These are phyloP conservation scores for Elongisporangium senticosum DNA, from an alignment of 352 stramenopile genomes.

Conservation along the genomic window DNA sequence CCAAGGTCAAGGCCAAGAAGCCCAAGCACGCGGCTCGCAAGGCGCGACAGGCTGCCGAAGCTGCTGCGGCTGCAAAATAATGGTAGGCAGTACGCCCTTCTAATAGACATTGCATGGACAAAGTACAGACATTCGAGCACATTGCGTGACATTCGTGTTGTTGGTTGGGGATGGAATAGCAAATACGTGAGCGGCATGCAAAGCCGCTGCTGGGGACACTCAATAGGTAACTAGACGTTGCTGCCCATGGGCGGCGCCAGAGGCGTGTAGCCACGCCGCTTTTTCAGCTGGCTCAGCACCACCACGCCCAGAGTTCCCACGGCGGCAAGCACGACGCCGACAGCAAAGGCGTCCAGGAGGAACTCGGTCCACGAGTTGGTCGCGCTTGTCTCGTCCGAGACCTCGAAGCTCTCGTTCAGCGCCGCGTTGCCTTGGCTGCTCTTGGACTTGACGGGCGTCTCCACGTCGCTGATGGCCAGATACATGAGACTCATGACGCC, in stretches of 20 bases:
- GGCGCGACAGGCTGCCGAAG: slow-evolving; percentile 43
- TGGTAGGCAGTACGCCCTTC: slow-evolving; percentile 7
- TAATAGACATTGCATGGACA: slow-evolving; percentile 3
- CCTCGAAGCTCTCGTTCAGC: neutral
- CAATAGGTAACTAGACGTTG: neutral
- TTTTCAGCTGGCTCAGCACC: slow-evolving; percentile 35
- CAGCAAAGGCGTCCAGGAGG: neutral
- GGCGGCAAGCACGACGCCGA: neutral
- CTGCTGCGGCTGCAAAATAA: slow-evolving; percentile 24
- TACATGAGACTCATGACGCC: slow-evolving; percentile 81
- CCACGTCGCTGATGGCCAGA: slow-evolving; percentile 60
- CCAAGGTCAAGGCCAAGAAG: slow-evolving; percentile 50
- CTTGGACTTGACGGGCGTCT: neutral
- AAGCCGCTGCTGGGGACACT: neutral
- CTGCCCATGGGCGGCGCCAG: slow-evolving; percentile 9
- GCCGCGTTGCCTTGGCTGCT: neutral
- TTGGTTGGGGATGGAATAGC: neutral
- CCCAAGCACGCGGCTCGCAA: slow-evolving; percentile 70
- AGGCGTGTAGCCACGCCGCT: slow-evolving; percentile 44
- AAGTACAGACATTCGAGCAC: neutral
- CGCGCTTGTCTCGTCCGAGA: neutral
- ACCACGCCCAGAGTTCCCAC: slow-evolving; percentile 8
- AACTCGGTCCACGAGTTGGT: neutral
- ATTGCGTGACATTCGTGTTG: neutral
- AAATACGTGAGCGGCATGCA: neutral